phyloP scores from a whole-genome alignment of 164 flowering plant genomes.

The Paratinospora sagittata region DNA sequence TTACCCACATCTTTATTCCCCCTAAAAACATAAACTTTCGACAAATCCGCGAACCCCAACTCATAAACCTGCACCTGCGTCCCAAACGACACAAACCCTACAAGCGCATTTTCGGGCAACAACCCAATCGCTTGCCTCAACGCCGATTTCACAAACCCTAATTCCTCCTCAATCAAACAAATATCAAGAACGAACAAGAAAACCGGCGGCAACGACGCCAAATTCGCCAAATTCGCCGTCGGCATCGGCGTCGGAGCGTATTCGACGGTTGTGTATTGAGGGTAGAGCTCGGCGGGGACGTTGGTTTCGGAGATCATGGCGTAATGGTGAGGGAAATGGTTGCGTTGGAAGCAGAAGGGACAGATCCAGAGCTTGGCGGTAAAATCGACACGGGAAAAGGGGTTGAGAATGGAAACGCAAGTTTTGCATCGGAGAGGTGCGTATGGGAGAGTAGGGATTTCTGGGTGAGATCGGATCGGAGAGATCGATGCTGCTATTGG shows the following conservation, averaged over 20 bases:
- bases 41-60: slow-evolving; percentile 77
- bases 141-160: slow-evolving; percentile 68
- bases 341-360: slow-evolving; percentile 80
- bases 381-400: slow-evolving; percentile 69
- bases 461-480: slow-evolving; percentile 75
- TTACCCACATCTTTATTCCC: slow-evolving; percentile 74
- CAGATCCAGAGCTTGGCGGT: slow-evolving; percentile 90
- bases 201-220: slow-evolving; percentile 51
- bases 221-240: no score
- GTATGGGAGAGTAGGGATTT: slow-evolving; percentile 67
- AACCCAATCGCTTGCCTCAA: slow-evolving; percentile 66
- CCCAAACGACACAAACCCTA: slow-evolving; percentile 84
- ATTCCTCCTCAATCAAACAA: slow-evolving; percentile 85
- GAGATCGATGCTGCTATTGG: slow-evolving; percentile 76
- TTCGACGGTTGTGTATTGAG: slow-evolving; percentile 64
- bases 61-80: slow-evolving; percentile 98
- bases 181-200: slow-evolving; percentile 78
- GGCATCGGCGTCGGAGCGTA: slow-evolving; percentile 40
- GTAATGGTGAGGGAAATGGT: slow-evolving; percentile 80
- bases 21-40: slow-evolving; percentile 78
- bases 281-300: slow-evolving; percentile 87
- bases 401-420: slow-evolving; percentile 59
- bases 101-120: slow-evolving; percentile 79
- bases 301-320: slow-evolving; percentile 55
- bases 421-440: slow-evolving; percentile 76